Conservation (phyloP, 2,329 filamentous ascomycete species). For the Sclerotinia glacialis region DNA sequence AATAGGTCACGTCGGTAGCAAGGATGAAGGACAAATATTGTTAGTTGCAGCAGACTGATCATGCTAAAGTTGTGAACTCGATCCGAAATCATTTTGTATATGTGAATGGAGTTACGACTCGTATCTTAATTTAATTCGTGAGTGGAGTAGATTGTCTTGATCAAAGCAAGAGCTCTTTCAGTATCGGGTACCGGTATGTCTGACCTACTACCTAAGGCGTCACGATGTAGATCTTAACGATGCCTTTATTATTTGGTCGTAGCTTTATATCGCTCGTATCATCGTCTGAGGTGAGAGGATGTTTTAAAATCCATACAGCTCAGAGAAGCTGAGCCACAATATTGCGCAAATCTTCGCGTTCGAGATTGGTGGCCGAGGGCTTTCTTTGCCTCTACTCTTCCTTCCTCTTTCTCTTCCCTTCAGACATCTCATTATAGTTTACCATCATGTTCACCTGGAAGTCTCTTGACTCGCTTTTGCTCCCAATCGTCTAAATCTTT, state of each 20-base stretch:
- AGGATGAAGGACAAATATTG: neutral
- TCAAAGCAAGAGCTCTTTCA: conserved; percentile 19
- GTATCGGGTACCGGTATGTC: neutral
- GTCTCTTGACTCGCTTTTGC: conserved; percentile 86
- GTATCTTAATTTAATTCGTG: neutral
- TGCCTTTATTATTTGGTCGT: conserved; percentile 15
- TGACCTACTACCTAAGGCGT: conserved; percentile 21
- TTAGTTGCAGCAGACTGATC: neutral
- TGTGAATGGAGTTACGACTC: neutral
- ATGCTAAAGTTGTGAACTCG: neutral
- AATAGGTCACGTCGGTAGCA: neutral
- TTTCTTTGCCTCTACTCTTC: no score
- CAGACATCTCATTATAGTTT: conserved; percentile 51
- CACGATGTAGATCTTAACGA: neutral
- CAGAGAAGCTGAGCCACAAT: neutral
- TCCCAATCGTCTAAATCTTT: conserved; percentile 97
- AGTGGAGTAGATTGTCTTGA: neutral
- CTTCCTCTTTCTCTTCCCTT: neutral
- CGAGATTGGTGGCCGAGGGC: neutral
- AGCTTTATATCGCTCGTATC: conserved; percentile 8
- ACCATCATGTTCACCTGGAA: conserved; percentile 88
- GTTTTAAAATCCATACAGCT: conserved; percentile 5
- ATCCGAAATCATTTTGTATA: neutral
- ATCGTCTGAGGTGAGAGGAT: conserved; percentile 1
- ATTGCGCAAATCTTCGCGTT: neutral